These are phyloP conservation scores for Penicillium sp. DNA, from an alignment of 2,329 filamentous ascomycete species.

Conservation along the genomic window DNA sequence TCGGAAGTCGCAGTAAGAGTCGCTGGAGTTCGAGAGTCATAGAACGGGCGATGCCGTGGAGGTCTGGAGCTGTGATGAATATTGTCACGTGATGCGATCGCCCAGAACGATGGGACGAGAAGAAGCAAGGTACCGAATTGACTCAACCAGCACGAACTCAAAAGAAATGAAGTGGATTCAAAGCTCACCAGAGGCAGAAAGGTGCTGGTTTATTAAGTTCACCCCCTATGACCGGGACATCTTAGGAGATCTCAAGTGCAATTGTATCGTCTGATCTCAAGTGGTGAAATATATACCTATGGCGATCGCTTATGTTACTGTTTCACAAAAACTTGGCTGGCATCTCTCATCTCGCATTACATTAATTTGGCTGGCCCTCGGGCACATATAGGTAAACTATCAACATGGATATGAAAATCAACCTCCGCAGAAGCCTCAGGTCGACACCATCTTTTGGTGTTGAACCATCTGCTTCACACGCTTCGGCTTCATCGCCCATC, in stretches of 20 bases:
- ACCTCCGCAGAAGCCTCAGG: slow-evolving; percentile 1
- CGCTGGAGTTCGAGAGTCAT: not conserved
- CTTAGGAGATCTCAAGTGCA: not conserved
- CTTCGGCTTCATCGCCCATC: slow-evolving; percentile 60
- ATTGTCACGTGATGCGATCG: slow-evolving; percentile 9
- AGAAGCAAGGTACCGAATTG: not conserved
- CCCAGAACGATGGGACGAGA: not conserved
- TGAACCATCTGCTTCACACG: slow-evolving; percentile 16
- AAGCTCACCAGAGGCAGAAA: too few relatives aligned
- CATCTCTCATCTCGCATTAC: slow-evolving; percentile 22
- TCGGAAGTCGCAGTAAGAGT: not conserved
- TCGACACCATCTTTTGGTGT: slow-evolving; percentile 3
- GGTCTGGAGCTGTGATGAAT: slow-evolving; percentile 2
- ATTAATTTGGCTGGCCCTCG: slow-evolving; percentile 16
- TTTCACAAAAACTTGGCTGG: not conserved
- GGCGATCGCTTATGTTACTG: not conserved
- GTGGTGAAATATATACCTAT: not conserved
- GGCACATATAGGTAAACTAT: slow-evolving; percentile 16
- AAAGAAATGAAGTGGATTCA: not conserved
- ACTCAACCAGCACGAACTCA: not conserved
- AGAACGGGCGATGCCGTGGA: slow-evolving; percentile 2
- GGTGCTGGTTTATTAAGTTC: not conserved
- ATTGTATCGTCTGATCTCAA: not conserved
- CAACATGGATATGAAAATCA: slow-evolving; percentile 10
- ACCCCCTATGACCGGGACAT: not conserved